Evolutionary conservation across 495 filamentous ascomycete species (phyloP), one percentile per base, ranked within the genome.

Genomic region (Copromyces sp.): DNA sequence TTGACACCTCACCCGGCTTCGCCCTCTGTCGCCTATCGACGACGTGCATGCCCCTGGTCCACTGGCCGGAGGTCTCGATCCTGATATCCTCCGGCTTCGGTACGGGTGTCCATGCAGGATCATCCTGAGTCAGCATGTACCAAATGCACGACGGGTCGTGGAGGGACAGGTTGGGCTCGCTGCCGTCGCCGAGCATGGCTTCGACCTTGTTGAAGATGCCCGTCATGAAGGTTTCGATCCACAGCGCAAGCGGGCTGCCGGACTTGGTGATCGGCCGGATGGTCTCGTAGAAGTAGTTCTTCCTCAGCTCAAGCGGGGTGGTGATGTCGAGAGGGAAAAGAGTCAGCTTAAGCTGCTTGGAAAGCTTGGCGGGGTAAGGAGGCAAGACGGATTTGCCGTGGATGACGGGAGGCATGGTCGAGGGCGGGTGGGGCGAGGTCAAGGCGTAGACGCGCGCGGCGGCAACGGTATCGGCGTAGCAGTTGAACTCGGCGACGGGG

Each of bases 321-420:
- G 95, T 99, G 76, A 98, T 91, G 79, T 99, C 95, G 35, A 99
- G 87, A 0, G 96, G 93, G 80, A 97, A 94, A 0, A 95, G 81
- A 3, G 87, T 92, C 7, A 98, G 80, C 4, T 91, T 94, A 20
- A 99, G 87, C 69, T 80, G 84, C 72, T 83, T 84, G 39, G 87
- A 88, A 3, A 94, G 87, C 17, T 84, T 88, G 11, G 81, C 80
- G 0, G 94, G 94, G 75, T 95, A 97, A 0, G 89, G 81, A 3
- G 85, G 84, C 20, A 97, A 83, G 39, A 75, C 65, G 8, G 81
- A 69, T 74, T 83, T 76, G 74, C 81, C 76, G 78, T 79, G 24
- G 80, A 78, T 37, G 2, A 83, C 77, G 1, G 90, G 89, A 3
- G 94, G 94, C 84, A 97, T 88, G 44, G 86, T 89, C 7, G 84